Conservation (phyloP, 2,329 filamentous ascomycete genomes). For the Colletotrichum acutatum region DNA sequence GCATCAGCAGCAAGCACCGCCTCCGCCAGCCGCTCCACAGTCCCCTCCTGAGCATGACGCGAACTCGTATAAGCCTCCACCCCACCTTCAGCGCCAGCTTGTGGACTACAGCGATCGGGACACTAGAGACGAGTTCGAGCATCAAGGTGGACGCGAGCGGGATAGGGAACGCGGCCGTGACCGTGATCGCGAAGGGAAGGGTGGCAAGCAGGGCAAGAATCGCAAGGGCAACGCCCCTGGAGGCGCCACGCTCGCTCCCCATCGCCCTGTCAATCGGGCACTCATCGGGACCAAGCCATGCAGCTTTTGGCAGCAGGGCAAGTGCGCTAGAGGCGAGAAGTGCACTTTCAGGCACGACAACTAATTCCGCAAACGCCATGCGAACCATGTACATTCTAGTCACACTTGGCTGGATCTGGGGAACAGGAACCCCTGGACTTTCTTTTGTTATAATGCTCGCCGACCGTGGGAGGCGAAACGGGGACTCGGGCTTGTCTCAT, state of each 20-base stretch:
- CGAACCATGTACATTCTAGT: slow-evolving; percentile 5
- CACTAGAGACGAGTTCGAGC: slow-evolving; percentile 31
- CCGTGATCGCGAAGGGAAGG: slow-evolving; percentile 43
- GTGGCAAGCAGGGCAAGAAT: slow-evolving; percentile 51
- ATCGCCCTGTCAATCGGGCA: slow-evolving; percentile 62
- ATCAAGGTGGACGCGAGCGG: slow-evolving; percentile 39
- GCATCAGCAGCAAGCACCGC: slow-evolving; percentile 28
- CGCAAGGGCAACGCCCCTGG: slow-evolving; percentile 47
- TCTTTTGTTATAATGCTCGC: slow-evolving; percentile 4
- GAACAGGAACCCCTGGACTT: not conserved
- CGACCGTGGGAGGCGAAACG: not conserved
- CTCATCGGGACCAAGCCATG: slow-evolving; percentile 76
- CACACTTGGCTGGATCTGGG: not conserved
- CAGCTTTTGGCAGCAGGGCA: slow-evolving; percentile 76
- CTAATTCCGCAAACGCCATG: not conserved
- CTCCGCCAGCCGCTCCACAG: slow-evolving; percentile 29
- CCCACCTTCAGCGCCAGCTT: slow-evolving; percentile 28
- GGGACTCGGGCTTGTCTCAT: not conserved
- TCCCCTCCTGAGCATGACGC: slow-evolving; percentile 35
- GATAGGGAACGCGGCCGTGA: slow-evolving; percentile 42
- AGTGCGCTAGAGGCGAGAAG: slow-evolving; percentile 77
- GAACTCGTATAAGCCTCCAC: slow-evolving; percentile 35
- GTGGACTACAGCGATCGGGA: slow-evolving; percentile 31
- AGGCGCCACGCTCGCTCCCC: slow-evolving; percentile 48
- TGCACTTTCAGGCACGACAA: slow-evolving; percentile 79